A percentile compares a stretch with the other conserved stretches of the same genome.
Evolutionary conservation across 345 rosid species (phyloP).

Genomic region (Geranium brycei): DNA sequence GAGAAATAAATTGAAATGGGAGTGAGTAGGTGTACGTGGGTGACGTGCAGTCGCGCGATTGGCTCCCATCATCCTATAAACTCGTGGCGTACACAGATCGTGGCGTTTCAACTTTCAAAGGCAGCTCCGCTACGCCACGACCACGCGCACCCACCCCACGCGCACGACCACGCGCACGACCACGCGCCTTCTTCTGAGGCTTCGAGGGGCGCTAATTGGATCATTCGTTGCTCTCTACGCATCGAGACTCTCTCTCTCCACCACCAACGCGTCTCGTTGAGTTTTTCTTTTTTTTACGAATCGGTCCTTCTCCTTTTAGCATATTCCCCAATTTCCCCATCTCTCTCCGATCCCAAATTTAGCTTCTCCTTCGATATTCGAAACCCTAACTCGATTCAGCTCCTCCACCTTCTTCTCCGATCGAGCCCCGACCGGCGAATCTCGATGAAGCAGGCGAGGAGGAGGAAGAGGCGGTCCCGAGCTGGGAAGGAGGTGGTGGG

Average conservation of each 20-base stretch:
- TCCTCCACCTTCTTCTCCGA: background rate
- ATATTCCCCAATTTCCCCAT: background rate
- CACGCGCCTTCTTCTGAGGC: too few species aligned
- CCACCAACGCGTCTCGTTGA: background rate
- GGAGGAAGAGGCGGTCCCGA: slow-evolving; percentile 33
- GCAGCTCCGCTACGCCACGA: background rate
- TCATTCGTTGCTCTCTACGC: too few species aligned
- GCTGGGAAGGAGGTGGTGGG: slow-evolving; percentile 13
- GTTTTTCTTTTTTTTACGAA: too few species aligned
- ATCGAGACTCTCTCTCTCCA: background rate
- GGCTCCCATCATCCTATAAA: too few species aligned
- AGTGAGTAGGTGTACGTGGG: too few species aligned
- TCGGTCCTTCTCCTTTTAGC: background rate
- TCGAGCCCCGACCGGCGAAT: background rate
- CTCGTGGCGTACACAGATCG: background rate
- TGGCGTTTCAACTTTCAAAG: background rate
- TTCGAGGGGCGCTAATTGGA: too few species aligned
- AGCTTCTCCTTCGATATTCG: background rate
- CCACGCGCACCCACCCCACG: too few species aligned
- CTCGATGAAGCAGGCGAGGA: slow-evolving; percentile 33
- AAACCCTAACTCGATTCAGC: background rate
- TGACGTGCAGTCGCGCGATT: too few species aligned
- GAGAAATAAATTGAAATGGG: too few species aligned
- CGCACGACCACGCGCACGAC: too few species aligned
- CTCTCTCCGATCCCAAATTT: background rate